Percentiles rank a stretch among this genome's conserved stretches.
phyloP scores from a whole-genome alignment of 805 yeast genomes.

The Candida sithepensis region DNA sequence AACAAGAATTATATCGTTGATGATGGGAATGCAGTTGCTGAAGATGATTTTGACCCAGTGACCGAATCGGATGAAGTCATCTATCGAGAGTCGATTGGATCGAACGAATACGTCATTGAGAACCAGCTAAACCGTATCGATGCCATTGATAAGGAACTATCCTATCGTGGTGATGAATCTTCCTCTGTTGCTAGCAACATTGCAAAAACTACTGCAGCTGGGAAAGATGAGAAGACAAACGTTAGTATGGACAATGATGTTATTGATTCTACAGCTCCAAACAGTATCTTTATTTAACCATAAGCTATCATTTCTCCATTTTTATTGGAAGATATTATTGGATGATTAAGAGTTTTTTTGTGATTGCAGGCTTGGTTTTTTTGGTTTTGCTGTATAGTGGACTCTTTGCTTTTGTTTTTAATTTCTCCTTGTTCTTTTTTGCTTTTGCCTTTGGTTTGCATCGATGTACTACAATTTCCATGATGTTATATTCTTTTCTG shows the following conservation, averaged over 20 bases:
- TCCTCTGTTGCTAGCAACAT: not conserved
- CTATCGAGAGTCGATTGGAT: slow-evolving; percentile 52
- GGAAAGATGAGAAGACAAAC: not conserved
- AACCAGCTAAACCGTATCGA: slow-evolving; percentile 47
- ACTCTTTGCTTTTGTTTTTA: too few species aligned
- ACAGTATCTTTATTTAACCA: slow-evolving; percentile 28
- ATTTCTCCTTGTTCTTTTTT: too few species aligned
- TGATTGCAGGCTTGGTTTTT: too few species aligned
- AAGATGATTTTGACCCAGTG: slow-evolving; percentile 11
- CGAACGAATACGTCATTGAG: slow-evolving; percentile 50
- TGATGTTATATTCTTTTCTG: not conserved
- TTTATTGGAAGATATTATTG: too few species aligned
- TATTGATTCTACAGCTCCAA: slow-evolving; percentile 34
- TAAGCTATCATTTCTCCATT: too few species aligned
- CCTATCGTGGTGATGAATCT: slow-evolving; percentile 34
- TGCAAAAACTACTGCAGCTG: not conserved
- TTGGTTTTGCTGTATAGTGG: too few species aligned
- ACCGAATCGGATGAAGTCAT: slow-evolving; percentile 43
- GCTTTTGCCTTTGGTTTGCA: too few species aligned
- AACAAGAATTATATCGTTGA: slow-evolving; percentile 1
- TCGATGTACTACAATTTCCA: too few species aligned
- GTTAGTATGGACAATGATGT: slow-evolving; percentile 35
- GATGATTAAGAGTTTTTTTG: too few species aligned
- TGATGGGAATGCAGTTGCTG: slow-evolving; percentile 37
- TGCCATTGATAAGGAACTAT: slow-evolving; percentile 44